A percentile compares a stretch with the other conserved stretches of the same genome.
These are phyloP conservation scores for Vavraia culicis DNA, from an alignment of 371 early-diverging fungal species.

Conservation along the genomic window DNA sequence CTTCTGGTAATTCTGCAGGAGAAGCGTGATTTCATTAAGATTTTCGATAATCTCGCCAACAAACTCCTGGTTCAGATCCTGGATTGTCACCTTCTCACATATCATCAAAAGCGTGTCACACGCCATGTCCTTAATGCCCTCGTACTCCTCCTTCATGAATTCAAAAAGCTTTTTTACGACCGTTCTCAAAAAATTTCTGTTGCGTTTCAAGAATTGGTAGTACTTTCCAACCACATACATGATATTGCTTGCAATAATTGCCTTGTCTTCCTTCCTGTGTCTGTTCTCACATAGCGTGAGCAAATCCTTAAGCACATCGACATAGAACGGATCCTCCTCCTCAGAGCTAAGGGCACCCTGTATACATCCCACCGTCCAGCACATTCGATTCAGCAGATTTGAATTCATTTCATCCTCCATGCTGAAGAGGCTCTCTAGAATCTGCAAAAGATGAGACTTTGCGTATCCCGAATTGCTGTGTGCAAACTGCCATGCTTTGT, in stretches of 20 bases:
- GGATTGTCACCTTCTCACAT: slow-evolving; percentile 72
- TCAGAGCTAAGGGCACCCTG: slow-evolving; percentile 79
- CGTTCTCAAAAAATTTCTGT: slow-evolving; percentile 93
- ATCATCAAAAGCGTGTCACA: slow-evolving; percentile 98
- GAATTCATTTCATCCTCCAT: slow-evolving; percentile 63
- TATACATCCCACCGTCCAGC: slow-evolving; percentile 96
- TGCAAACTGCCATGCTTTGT: too few species aligned
- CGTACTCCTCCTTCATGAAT: slow-evolving; percentile 97
- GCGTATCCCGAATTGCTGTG: too few species aligned
- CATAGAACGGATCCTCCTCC: slow-evolving; percentile 82
- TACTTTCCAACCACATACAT: slow-evolving; percentile 98
- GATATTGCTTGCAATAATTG: slow-evolving; percentile 92
- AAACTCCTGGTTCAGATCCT: slow-evolving; percentile 48
- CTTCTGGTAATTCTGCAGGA: slow-evolving; percentile 32
- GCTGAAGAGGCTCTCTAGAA: too few species aligned
- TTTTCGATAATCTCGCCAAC: slow-evolving; percentile 20
- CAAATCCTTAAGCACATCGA: slow-evolving; percentile 79
- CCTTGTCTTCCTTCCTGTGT: slow-evolving; percentile 88
- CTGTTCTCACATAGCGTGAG: slow-evolving; percentile 71
- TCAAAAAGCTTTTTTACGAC: slow-evolving; percentile 98
- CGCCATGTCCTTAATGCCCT: slow-evolving; percentile 99
- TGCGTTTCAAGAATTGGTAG: slow-evolving; percentile 82
- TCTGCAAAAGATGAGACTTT: too few species aligned
- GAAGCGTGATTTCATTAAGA: slow-evolving; percentile 7
- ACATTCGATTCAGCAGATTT: slow-evolving; percentile 79